A percentile compares a stretch with the other conserved stretches of the same genome.
phyloP scores from a whole-genome alignment of 306 rosid species.

The Glycine latifolia region DNA sequence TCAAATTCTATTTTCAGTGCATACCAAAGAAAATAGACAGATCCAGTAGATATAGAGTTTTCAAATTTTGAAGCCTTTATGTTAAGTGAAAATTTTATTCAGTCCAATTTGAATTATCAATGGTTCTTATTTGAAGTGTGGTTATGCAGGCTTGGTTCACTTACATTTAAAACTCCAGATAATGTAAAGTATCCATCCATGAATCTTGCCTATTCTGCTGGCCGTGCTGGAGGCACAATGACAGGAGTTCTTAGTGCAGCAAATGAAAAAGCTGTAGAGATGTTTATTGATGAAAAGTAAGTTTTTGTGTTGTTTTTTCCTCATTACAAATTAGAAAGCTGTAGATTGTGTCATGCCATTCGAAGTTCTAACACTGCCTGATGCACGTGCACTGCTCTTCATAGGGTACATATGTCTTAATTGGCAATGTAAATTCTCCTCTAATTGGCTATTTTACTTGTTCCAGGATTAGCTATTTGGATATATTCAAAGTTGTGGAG shows the following conservation, averaged over 20 bases:
- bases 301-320: constrained; percentile 33
- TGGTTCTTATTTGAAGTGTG: constrained; percentile 36
- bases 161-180: constrained; percentile 91
- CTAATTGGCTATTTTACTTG: constrained; percentile 20
- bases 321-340: too few relatives aligned
- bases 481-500: constrained; percentile 94
- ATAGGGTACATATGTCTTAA: not conserved
- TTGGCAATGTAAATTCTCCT: constrained; percentile 3
- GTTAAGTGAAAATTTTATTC: constrained; percentile 8
- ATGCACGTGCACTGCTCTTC: not conserved
- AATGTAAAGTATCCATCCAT: constrained; percentile 92
- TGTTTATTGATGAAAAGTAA: constrained; percentile 93
- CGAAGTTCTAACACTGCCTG: not conserved
- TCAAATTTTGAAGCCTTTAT: constrained; percentile 15
- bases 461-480: constrained; percentile 89
- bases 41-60: constrained; percentile 7
- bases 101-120: not conserved
- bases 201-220: constrained; percentile 97
- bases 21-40: constrained; percentile 10
- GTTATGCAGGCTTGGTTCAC: constrained; percentile 88
- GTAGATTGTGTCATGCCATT: constrained; percentile 2
- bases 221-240: constrained; percentile 99
- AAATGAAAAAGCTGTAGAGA: constrained; percentile 96
- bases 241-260: constrained; percentile 99
- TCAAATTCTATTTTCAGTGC: constrained; percentile 19